phyloP scores from a whole-genome alignment of 2,329 filamentous ascomycete genomes.

The Talaromyces sp. region DNA sequence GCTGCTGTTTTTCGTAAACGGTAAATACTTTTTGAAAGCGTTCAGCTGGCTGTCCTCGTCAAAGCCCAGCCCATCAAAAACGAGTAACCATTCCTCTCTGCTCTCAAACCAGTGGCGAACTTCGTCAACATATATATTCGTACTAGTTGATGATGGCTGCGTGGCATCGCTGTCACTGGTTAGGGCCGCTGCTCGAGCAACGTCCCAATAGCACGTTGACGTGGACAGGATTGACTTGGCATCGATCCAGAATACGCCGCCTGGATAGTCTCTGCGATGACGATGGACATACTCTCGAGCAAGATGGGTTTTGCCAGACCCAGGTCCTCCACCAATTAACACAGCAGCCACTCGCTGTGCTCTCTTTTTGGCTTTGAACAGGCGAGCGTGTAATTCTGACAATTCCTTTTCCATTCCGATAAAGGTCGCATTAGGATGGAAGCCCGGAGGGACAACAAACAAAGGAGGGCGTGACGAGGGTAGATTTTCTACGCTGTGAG shows the following conservation, averaged over 20 bases:
- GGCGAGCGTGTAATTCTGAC: conserved; percentile 52
- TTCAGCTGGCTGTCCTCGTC: conserved; percentile 49
- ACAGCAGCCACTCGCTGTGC: conserved; percentile 58
- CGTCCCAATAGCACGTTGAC: conserved; percentile 60
- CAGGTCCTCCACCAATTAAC: conserved; percentile 59
- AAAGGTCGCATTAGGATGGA: conserved; percentile 60
- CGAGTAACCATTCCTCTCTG: conserved; percentile 60
- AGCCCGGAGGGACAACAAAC: conserved; percentile 50
- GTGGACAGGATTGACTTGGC: conserved; percentile 56
- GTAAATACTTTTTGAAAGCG: conserved; percentile 56
- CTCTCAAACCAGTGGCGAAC: conserved; percentile 60
- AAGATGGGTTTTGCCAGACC: conserved; percentile 64
- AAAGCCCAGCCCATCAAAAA: conserved; percentile 64
- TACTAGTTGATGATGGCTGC: conserved; percentile 34
- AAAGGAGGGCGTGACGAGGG: conserved; percentile 24
- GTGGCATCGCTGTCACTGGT: conserved; percentile 38
- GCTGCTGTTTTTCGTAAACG: conserved; percentile 57
- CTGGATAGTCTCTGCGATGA: conserved; percentile 55
- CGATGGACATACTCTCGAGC: conserved; percentile 63
- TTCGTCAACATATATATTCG: conserved; percentile 49
- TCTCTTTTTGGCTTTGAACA: conserved; percentile 55
- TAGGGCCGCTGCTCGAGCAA: conserved; percentile 54
- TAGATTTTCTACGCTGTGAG: conserved; percentile 20
- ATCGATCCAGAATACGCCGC: conserved; percentile 66
- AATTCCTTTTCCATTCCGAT: conserved; percentile 58